phyloP scores from a whole-genome alignment of 2,329 filamentous ascomycete genomes.

The Cadophora sp. region DNA sequence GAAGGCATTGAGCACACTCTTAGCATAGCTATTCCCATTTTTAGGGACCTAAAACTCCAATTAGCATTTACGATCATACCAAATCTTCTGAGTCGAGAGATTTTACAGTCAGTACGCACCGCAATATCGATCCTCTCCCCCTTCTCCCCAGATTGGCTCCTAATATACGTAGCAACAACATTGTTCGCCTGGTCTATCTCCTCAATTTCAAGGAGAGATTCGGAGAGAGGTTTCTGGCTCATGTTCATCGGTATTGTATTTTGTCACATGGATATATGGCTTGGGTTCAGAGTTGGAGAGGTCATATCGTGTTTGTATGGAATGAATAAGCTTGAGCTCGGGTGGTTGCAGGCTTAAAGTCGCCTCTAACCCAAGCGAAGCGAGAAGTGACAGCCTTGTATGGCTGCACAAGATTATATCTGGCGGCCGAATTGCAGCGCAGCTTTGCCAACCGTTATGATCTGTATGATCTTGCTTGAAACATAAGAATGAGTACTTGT shows the following conservation, averaged over 20 bases:
- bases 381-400: background rate
- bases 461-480: background rate
- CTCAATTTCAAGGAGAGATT: slow-evolving; percentile 30
- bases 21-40: slow-evolving; percentile 37
- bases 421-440: background rate
- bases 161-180: slow-evolving; percentile 43
- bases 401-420: background rate
- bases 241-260: background rate
- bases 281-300: background rate
- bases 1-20: slow-evolving; percentile 62
- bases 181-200: slow-evolving; percentile 44
- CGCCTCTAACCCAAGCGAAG: background rate
- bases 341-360: slow-evolving; percentile 1
- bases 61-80: background rate
- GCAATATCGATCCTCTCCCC: slow-evolving; percentile 38
- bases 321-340: background rate
- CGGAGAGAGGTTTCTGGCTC: slow-evolving; percentile 2
- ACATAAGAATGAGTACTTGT: background rate
- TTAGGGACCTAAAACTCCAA: slow-evolving; percentile 31
- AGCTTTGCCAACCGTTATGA: background rate
- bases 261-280: background rate
- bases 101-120: slow-evolving; percentile 26
- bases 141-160: slow-evolving; percentile 19
- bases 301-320: background rate
- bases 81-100: background rate